Conservation (phyloP, 2,329 filamentous ascomycete genomes). For the Colletotrichum camelliae region DNA sequence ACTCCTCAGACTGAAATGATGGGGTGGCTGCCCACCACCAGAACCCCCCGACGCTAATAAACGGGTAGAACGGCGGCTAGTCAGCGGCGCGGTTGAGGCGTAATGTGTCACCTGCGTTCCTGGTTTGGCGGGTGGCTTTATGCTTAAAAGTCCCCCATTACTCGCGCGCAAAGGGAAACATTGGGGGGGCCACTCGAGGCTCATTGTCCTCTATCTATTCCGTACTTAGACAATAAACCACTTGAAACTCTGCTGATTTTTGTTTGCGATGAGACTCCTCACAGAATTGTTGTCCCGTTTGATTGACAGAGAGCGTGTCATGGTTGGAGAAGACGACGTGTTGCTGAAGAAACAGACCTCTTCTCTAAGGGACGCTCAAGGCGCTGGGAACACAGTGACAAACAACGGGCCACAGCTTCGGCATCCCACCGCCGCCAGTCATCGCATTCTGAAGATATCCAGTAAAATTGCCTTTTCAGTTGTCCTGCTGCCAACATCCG, state of each 20-base stretch:
- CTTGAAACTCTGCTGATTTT: neutral
- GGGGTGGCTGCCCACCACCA: neutral
- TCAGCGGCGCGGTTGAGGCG: neutral
- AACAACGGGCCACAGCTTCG: neutral
- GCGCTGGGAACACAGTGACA: neutral
- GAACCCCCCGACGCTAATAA: neutral
- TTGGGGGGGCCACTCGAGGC: neutral
- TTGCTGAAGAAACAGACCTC: neutral
- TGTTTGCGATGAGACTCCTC: neutral
- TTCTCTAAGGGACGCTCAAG: neutral
- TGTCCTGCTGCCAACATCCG: neutral
- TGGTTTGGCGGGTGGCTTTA: neutral
- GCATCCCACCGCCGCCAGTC: neutral
- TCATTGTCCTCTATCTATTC: neutral
- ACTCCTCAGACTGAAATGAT: neutral
- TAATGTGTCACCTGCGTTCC: neutral
- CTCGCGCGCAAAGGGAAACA: neutral
- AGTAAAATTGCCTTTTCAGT: neutral
- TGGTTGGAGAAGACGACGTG: neutral
- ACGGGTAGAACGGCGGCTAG: neutral
- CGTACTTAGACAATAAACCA: neutral
- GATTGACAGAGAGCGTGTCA: neutral
- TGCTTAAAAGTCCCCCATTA: neutral
- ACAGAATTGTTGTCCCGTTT: accelerated
- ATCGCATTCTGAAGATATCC: neutral